phyloP scores from a whole-genome alignment of 441 rosid species.

The Brassica balearica region DNA sequence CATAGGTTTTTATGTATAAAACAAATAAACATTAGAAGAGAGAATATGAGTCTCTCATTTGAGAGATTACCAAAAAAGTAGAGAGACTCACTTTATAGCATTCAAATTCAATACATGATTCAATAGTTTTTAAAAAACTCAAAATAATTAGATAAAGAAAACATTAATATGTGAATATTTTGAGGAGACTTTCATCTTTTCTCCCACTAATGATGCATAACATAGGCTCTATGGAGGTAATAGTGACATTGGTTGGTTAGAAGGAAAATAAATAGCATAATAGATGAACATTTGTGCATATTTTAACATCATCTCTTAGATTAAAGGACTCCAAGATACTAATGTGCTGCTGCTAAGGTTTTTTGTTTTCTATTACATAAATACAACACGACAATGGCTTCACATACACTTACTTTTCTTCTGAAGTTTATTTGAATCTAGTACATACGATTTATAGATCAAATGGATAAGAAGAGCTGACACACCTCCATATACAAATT shows the following conservation, averaged over 20 bases:
- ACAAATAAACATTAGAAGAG: no score
- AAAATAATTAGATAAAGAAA: no score
- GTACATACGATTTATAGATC: constrained; percentile 22
- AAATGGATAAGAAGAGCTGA: constrained; percentile 19
- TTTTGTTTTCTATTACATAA: constrained; percentile 2
- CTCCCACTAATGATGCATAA: no score
- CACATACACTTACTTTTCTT: constrained; percentile 29
- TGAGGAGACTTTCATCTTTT: no score
- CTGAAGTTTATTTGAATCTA: constrained; percentile 26
- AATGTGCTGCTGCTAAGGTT: constrained; percentile 14
- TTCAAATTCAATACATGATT: no score
- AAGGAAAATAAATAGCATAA: background rate
- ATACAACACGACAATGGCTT: constrained; percentile 25
- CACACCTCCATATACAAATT: constrained; percentile 21
- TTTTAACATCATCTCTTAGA: background rate
- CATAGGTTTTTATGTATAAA: no score
- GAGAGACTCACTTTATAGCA: no score
- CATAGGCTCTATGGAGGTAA: background rate
- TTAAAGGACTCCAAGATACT: background rate
- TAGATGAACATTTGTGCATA: background rate
- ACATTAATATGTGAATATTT: no score
- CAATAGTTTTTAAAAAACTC: no score
- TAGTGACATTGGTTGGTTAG: background rate
- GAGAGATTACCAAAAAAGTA: no score
- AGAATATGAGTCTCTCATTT: no score